Evolutionary conservation across 1,139 yeast species (phyloP), one percentile per base, ranked within the genome.

Genomic region (Diutina ranongensis): DNA sequence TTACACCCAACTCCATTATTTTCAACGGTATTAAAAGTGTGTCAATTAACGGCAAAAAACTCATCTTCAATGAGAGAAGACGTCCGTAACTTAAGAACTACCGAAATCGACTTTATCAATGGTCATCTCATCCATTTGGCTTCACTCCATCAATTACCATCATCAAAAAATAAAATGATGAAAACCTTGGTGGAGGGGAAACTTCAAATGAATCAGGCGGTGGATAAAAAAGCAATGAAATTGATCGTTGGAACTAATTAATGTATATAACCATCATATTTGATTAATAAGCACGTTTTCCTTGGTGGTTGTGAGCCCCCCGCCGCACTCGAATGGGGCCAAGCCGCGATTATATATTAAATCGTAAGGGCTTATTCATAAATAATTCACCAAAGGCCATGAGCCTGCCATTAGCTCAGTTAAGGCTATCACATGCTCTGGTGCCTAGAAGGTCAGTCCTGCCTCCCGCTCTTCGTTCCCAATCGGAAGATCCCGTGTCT

Each of bases 1-100:
- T 58, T 83, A 40, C 64, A 71, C 49, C 62, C 64, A 1, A 65
- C 68, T 2, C 56, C 76, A 16, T 61, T 84, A 51, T 55, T 74
- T 19, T 59, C 67, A 27, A 59, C 70, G 2, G 82, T 82, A 5
- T 50, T 65, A 18, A 67, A 71, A 3, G 73, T 75, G 10, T 65
- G 78, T 36, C 61, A 70, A 49, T 45, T 55, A 34, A 72, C 81
- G 21, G 71, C 74, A 0, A 60, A 68, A 44, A 92, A 88, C 62
- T 77, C 83, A 46, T 79, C 94, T 8, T 85, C 95, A 2, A 92
- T 89, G 97, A 72, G 95, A 54, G 87, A 84, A 52, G 97, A 89
- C 55, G 71, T 83, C 1, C 60, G 76, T 44, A 67, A 72, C 51
- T 65, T 78, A 46, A 71, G 79, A 51, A 69, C 67, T 22, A 83